Percentiles rank a stretch among this genome's conserved stretches.
Conservation (phyloP, 345 rosid genomes). For the Laguncularia racemosa region DNA sequence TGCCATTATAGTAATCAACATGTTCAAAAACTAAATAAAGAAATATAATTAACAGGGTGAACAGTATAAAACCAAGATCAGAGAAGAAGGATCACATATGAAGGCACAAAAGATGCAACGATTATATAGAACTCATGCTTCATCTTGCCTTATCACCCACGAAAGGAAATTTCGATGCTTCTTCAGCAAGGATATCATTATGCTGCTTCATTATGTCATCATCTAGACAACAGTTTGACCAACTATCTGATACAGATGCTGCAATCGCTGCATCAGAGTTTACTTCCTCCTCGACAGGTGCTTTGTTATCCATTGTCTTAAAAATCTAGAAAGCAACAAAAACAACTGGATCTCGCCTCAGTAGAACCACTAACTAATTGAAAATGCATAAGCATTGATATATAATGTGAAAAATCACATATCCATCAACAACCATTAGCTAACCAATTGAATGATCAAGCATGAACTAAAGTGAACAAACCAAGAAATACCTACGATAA, state of each 20-base stretch:
- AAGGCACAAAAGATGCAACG: background rate
- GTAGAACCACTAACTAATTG: too few relatives aligned
- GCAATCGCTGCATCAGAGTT: constrained; percentile 26
- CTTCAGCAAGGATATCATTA: constrained; percentile 39
- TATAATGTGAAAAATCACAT: too few relatives aligned
- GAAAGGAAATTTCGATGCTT: constrained; percentile 58
- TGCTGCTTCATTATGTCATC: constrained; percentile 44
- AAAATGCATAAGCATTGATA: too few relatives aligned
- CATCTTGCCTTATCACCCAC: constrained; percentile 75
- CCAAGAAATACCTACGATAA: too few relatives aligned
- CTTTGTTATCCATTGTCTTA: constrained; percentile 8
- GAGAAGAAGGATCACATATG: background rate
- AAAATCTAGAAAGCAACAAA: too few relatives aligned
- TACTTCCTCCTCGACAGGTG: constrained; percentile 25
- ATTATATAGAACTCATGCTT: constrained; percentile 1
- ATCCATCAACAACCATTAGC: too few relatives aligned
- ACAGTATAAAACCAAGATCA: background rate
- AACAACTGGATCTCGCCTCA: too few relatives aligned
- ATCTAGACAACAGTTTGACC: constrained; percentile 41
- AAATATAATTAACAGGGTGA: background rate
- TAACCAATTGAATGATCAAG: too few relatives aligned
- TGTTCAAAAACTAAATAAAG: too few relatives aligned
- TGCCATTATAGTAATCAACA: too few relatives aligned
- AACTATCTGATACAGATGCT: constrained; percentile 26
- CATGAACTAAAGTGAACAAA: too few relatives aligned